Evolutionary conservation across 208 protist genomes (phyloP).

Genomic region (Crithidia expoeki): DNA sequence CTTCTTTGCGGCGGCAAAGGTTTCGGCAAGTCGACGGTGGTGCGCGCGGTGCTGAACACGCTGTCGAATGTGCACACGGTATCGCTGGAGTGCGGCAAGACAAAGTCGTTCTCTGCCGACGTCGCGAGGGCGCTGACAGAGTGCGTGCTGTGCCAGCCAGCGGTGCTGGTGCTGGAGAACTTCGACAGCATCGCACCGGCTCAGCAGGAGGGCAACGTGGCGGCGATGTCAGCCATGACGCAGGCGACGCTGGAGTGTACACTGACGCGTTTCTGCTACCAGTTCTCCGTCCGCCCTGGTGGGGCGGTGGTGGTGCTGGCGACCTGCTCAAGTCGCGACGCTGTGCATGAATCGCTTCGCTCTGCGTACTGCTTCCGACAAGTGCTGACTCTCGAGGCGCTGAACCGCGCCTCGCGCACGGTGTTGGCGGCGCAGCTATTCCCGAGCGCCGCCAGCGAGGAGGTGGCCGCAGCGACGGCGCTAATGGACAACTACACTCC

Average conservation of each 20-base stretch:
- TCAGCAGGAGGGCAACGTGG: slow-evolving; percentile 74
- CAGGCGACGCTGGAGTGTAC: slow-evolving; percentile 59
- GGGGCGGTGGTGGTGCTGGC: slow-evolving; percentile 70
- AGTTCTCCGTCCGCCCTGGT: slow-evolving; percentile 25
- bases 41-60: slow-evolving; percentile 47
- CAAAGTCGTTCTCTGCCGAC: slow-evolving; percentile 46
- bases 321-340: slow-evolving; percentile 69
- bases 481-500: slow-evolving; percentile 91
- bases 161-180: slow-evolving; percentile 86
- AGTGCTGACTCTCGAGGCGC: slow-evolving; percentile 61
- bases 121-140: slow-evolving; percentile 60
- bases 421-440: slow-evolving; percentile 68
- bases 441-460: slow-evolving; percentile 32
- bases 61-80: slow-evolving; percentile 56
- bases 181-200: slow-evolving; percentile 79
- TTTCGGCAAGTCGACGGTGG: slow-evolving; percentile 82
- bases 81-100: slow-evolving; percentile 62
- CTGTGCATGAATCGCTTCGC: slow-evolving; percentile 67
- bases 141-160: slow-evolving; percentile 77
- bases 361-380: slow-evolving; percentile 69
- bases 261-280: slow-evolving; percentile 53
- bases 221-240: slow-evolving; percentile 65
- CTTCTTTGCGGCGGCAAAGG: slow-evolving; percentile 83
- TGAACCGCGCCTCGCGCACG: slow-evolving; percentile 54
- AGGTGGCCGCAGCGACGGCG: slow-evolving; percentile 42